These are phyloP conservation scores for Colletotrichum ledebouriae DNA, from an alignment of 2,329 filamentous ascomycete genomes.

Conservation along the genomic window DNA sequence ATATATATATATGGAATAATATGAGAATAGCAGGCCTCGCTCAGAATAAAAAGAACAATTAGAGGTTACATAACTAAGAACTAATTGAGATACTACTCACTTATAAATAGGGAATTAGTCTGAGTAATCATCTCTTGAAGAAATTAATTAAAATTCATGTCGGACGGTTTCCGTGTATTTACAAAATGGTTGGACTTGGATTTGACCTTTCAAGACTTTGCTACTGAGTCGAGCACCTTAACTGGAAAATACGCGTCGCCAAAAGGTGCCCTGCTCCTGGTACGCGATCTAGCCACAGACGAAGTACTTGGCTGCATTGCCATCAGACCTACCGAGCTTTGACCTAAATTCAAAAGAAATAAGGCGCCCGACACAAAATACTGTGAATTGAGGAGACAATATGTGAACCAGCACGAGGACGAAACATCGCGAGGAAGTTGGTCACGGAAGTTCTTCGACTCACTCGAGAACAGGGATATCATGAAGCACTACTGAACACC, in stretches of 20 bases:
- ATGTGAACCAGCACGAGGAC: constrained; percentile 47
- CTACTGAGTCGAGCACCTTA: constrained; percentile 44
- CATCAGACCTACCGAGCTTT: constrained; percentile 44
- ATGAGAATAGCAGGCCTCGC: too few relatives aligned
- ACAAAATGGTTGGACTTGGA: constrained; percentile 47
- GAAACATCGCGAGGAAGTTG: constrained; percentile 44
- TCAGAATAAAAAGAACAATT: too few relatives aligned
- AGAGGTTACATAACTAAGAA: too few relatives aligned
- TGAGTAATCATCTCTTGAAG: too few relatives aligned
- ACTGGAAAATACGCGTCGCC: constrained; percentile 48
- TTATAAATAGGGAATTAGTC: too few relatives aligned
- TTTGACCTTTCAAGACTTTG: constrained; percentile 48
- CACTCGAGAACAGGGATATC: constrained; percentile 43
- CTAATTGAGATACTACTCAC: too few relatives aligned
- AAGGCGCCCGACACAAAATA: constrained; percentile 29
- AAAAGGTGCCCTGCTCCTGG: constrained; percentile 46
- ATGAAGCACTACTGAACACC: constrained; percentile 47
- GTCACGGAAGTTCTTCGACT: constrained; percentile 41
- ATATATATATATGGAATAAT: too few relatives aligned
- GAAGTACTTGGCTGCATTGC: constrained; percentile 47
- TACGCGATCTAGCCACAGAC: constrained; percentile 42
- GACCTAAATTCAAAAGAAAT: constrained; percentile 31
- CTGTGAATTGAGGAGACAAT: constrained; percentile 48
- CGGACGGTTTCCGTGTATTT: constrained; percentile 46
- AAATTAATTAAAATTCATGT: neutral